Conservation (phyloP, 2,329 filamentous ascomycete species). For the Biscogniauxia marginata region DNA sequence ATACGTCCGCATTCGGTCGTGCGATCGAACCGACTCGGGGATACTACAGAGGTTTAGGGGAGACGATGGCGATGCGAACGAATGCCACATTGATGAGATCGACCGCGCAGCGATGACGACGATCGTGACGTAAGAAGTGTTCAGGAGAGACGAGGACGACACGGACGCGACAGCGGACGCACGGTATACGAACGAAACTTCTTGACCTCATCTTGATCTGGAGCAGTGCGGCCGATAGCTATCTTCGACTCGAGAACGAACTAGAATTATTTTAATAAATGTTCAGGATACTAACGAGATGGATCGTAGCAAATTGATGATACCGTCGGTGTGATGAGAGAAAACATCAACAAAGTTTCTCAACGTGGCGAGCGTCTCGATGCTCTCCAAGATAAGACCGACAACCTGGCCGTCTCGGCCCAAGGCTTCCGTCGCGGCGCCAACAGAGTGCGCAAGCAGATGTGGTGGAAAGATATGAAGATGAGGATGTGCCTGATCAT, state of each 20-base stretch:
- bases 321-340: constrained; percentile 90
- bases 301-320: constrained; percentile 85
- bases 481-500: constrained; percentile 96
- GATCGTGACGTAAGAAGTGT: not conserved
- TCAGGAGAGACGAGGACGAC: not conserved
- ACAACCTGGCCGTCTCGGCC: constrained; percentile 89
- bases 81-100: not conserved
- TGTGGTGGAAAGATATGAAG: constrained; percentile 99
- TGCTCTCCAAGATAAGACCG: constrained; percentile 52
- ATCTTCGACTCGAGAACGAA: constrained; percentile 5
- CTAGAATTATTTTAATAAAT: constrained; percentile 4
- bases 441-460: constrained; percentile 93
- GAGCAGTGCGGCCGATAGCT: not conserved
- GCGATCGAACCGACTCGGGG: not conserved
- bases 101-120: not conserved
- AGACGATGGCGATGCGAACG: not conserved
- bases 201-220: not conserved
- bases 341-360: constrained; percentile 96
- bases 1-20: not conserved
- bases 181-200: not conserved
- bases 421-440: constrained; percentile 95
- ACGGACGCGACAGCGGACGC: not conserved
- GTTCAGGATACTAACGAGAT: constrained; percentile 7
- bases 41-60: not conserved
- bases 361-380: constrained; percentile 67